phyloP scores from a whole-genome alignment of 306 rosid genomes.

The Astragalus glycyphyllos region DNA sequence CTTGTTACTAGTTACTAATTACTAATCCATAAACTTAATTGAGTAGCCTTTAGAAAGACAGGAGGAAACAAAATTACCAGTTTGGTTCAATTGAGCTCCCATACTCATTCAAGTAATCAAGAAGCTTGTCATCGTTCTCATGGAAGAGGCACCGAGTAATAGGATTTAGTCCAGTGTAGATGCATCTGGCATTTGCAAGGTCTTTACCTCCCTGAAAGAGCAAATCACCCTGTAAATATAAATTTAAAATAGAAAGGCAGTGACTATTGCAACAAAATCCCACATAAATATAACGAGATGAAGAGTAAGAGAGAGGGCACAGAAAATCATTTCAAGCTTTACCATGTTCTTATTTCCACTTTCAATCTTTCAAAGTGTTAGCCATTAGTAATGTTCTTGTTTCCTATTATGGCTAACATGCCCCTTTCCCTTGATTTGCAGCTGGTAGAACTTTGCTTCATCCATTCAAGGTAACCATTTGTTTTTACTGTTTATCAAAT shows the following conservation, averaged over 20 bases:
- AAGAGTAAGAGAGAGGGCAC: too few species aligned
- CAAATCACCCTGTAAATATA: background rate
- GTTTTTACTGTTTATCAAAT: too few species aligned
- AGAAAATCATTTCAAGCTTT: too few species aligned
- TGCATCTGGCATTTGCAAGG: constrained; percentile 88
- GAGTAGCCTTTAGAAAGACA: background rate
- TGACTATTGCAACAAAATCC: background rate
- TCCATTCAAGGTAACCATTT: too few species aligned
- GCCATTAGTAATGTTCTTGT: too few species aligned
- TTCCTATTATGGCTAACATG: too few species aligned
- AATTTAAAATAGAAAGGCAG: background rate
- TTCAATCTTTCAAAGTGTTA: too few species aligned
- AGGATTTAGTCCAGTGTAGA: constrained; percentile 64
- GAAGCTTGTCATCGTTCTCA: constrained; percentile 84
- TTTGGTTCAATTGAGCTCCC: constrained; percentile 84
- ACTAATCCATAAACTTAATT: background rate
- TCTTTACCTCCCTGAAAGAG: constrained; percentile 86
- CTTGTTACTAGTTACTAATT: background rate
- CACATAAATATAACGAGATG: too few species aligned
- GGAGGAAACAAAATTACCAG: constrained; percentile 57
- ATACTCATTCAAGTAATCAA: constrained; percentile 89
- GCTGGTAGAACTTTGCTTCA: too few species aligned
- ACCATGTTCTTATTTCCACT: too few species aligned
- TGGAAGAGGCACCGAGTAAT: constrained; percentile 79
- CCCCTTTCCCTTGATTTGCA: too few species aligned